Conservation (phyloP, 257 asterid species). For the Salvia rosmarinus region DNA sequence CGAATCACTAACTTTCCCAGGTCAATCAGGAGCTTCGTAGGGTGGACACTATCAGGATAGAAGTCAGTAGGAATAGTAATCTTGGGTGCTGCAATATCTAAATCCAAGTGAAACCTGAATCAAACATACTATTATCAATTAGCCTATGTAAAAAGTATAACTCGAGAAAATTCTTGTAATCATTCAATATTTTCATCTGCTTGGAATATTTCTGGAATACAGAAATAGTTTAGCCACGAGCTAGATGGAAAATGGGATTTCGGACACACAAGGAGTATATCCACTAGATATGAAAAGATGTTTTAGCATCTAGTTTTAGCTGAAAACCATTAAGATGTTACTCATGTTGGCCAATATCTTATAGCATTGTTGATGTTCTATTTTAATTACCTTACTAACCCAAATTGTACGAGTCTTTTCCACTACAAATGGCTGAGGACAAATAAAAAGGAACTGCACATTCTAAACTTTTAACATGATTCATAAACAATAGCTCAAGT, state of each 20-base stretch:
- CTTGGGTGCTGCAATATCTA: slow-evolving; percentile 98
- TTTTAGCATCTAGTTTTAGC: not conserved
- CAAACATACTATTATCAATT: slow-evolving; percentile 33
- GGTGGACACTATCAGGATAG: slow-evolving; percentile 71
- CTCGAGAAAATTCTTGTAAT: slow-evolving; percentile 11
- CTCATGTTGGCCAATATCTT: not conserved
- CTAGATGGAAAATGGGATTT: not conserved
- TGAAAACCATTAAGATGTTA: slow-evolving; percentile 1
- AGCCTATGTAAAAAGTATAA: slow-evolving; percentile 28
- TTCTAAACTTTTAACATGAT: not conserved
- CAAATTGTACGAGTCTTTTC: not conserved
- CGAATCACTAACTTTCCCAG: slow-evolving; percentile 89
- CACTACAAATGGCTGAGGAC: not conserved
- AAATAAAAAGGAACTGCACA: not conserved
- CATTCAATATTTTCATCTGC: slow-evolving; percentile 11
- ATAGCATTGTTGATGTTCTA: not conserved
- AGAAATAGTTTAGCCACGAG: slow-evolving; percentile 7
- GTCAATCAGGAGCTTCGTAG: slow-evolving; percentile 94
- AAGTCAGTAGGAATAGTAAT: slow-evolving; percentile 90
- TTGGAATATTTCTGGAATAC: not conserved
- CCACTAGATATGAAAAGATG: not conserved
- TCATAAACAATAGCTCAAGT: not conserved
- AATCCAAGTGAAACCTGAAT: slow-evolving; percentile 86
- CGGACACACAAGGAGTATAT: slow-evolving; percentile 16
- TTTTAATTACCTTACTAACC: slow-evolving; percentile 5